Conservation (phyloP, 345 rosid species). For the Populus simonii region DNA sequence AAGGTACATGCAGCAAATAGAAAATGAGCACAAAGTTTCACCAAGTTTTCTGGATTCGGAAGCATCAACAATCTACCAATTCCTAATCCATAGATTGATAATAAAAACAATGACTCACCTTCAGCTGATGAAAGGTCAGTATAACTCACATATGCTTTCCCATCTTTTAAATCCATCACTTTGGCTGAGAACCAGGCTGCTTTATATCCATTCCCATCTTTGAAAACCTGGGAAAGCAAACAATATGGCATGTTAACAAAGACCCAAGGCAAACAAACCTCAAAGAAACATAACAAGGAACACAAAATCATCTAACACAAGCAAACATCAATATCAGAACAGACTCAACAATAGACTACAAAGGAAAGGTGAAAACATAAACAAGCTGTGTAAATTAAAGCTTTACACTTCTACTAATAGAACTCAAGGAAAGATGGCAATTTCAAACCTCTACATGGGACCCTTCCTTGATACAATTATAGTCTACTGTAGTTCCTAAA, state of each 20-base stretch:
- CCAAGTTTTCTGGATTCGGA: background rate
- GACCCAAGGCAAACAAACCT: background rate
- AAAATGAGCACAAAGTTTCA: background rate
- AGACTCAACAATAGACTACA: background rate
- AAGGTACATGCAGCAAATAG: background rate
- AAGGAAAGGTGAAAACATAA: background rate
- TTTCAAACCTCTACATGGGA: slow-evolving; percentile 72
- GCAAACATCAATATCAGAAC: background rate
- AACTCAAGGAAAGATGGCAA: background rate
- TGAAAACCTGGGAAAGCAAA: slow-evolving; percentile 54
- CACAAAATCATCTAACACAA: background rate
- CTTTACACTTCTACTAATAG: background rate
- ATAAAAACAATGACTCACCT: slow-evolving; percentile 45
- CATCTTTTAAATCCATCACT: slow-evolving; percentile 66
- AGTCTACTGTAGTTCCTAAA: slow-evolving; percentile 31
- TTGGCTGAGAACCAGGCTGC: slow-evolving; percentile 82
- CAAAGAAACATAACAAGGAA: background rate
- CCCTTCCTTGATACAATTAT: slow-evolving; percentile 58
- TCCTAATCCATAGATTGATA: background rate
- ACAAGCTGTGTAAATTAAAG: background rate
- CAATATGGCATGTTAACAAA: background rate
- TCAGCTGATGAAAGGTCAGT: slow-evolving; percentile 53
- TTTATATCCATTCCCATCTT: slow-evolving; percentile 60
- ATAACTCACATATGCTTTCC: slow-evolving; percentile 73
- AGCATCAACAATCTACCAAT: slow-evolving; percentile 1